A percentile compares a stretch with the other conserved stretches of the same genome.
These are phyloP conservation scores for Parasarocladium wereldwijsianum DNA, from an alignment of 2,329 filamentous ascomycete species.

Conservation along the genomic window DNA sequence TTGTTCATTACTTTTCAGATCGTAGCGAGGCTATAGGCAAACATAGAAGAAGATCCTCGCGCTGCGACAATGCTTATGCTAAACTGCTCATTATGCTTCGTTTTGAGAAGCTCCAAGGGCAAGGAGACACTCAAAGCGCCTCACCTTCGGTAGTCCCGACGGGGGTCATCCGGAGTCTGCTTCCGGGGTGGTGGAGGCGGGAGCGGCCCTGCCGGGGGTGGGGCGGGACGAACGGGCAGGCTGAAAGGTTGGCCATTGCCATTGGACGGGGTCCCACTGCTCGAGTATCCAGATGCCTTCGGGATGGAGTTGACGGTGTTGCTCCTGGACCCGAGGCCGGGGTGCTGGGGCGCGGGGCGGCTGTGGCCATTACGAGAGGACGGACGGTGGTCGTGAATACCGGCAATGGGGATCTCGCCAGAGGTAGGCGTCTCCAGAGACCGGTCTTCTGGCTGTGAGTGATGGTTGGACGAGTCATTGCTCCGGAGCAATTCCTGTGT, in stretches of 20 bases:
- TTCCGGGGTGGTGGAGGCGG: constrained; percentile 47
- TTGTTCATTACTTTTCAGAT: constrained; percentile 1
- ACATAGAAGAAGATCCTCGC: too few relatives aligned
- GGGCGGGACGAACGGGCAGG: constrained; percentile 48
- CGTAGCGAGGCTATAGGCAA: too few relatives aligned
- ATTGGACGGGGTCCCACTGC: constrained; percentile 12
- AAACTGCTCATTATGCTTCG: not conserved
- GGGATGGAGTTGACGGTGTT: constrained; percentile 38
- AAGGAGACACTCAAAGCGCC: too few relatives aligned
- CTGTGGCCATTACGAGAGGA: constrained; percentile 35
- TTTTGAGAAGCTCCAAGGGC: not conserved
- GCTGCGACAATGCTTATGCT: constrained; percentile 3
- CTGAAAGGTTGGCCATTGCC: constrained; percentile 38
- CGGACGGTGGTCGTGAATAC: constrained; percentile 33
- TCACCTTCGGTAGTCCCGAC: constrained; percentile 36
- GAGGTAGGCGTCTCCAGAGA: constrained; percentile 49
- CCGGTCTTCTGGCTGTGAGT: constrained; percentile 22
- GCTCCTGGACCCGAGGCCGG: constrained; percentile 37
- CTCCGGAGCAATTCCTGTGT: constrained; percentile 61
- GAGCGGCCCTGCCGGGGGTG: constrained; percentile 42
- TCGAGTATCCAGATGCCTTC: constrained; percentile 24
- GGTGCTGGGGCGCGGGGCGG: constrained; percentile 27
- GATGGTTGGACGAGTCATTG: constrained; percentile 39
- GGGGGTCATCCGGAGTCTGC: constrained; percentile 37
- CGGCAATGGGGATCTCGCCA: constrained; percentile 55